Evolutionary conservation across 495 filamentous ascomycete genomes (phyloP), one percentile per base, ranked within the genome.

Genomic region (Aspergillus ellipticus): DNA sequence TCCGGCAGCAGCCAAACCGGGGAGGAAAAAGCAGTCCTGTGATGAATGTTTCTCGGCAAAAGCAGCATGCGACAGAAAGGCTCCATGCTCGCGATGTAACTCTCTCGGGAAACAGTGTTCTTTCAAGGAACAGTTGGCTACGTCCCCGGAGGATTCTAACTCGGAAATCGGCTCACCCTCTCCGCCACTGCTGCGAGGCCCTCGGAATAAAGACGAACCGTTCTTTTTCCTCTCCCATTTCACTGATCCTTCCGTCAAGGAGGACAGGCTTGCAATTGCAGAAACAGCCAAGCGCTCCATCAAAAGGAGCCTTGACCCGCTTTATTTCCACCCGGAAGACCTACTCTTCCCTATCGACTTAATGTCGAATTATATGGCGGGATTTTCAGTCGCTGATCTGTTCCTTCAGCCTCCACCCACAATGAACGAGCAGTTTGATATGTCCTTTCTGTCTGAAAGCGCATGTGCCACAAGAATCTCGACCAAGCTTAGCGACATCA

Each of bases 121-220:
- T 17, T 69, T 66, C 33, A 59, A 21, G 11, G 24, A 35, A 2
- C 52, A 57, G 13, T 33, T 43, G 33, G 33, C 15, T 10, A 33
- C 51, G 28, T 50, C 56, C 21, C 4, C 42, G n/a, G 21, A n/a
- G 16, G 15, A 43, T 31, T 29, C 17, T n/a, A n/a, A n/a, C 17
- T 62, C 62, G 17, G 29, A 35, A 11, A 17, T 42, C n/a, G 37
- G 42, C 13, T 56, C 61, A 11, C 42, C 49, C 17, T 46, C 57
- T 46, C 84, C 87, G 67, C 86, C 84, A 26, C 86, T 77, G 4
- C 84, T 79, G 24, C 82, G 86, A 66, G 20, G 78, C 73, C 1
- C 73, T 69, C 51, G 55, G 53, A 28, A 50, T 42, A 5, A 46
- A 51, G 11, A 56, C 42, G 1, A 39, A n/a, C 66, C 60, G 13